Conservation (phyloP, 2,329 filamentous ascomycete genomes). For the Chalaropsis ovoidea region DNA sequence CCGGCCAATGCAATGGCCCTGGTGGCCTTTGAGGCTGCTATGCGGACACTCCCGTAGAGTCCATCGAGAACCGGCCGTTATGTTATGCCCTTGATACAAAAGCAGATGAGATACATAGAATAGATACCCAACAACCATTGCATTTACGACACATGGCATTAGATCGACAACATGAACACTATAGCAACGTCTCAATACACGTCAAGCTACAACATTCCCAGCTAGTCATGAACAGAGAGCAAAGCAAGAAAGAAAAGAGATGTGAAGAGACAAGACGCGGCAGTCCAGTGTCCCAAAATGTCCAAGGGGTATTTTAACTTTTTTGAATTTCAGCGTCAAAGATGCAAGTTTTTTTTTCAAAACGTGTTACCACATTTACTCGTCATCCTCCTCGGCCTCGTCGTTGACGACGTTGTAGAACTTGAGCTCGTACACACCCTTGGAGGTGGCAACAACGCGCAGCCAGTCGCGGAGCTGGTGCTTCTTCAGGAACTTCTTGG, state of each 20-base stretch:
- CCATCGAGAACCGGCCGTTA: not conserved
- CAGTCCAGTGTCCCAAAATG: slow-evolving; percentile 4
- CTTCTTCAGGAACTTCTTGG: slow-evolving; percentile 99
- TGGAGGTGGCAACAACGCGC: slow-evolving; percentile 93
- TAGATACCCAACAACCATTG: not conserved
- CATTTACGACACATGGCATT: too few relatives aligned
- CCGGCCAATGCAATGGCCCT: slow-evolving; percentile 91
- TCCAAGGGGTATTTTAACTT: slow-evolving; percentile 24
- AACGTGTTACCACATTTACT: slow-evolving; percentile 51
- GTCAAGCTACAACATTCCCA: too few relatives aligned
- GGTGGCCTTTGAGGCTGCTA: slow-evolving; percentile 85
- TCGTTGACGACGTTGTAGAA: slow-evolving; percentile 99
- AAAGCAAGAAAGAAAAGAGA: not conserved
- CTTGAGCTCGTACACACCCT: slow-evolving; percentile 98
- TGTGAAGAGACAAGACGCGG: not conserved
- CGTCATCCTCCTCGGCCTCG: slow-evolving; percentile 94
- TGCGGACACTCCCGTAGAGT: slow-evolving; percentile 51
- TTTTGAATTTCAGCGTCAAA: slow-evolving; percentile 22
- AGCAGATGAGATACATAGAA: not conserved
- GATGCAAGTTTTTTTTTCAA: slow-evolving; percentile 17
- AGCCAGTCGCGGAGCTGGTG: slow-evolving; percentile 99
- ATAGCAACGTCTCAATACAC: too few relatives aligned
- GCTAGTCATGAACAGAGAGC: too few relatives aligned
- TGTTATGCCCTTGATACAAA: not conserved
- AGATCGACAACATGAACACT: too few relatives aligned